Conservation (phyloP, 202 grass and related monocot genomes). For the Carex arenaria region DNA sequence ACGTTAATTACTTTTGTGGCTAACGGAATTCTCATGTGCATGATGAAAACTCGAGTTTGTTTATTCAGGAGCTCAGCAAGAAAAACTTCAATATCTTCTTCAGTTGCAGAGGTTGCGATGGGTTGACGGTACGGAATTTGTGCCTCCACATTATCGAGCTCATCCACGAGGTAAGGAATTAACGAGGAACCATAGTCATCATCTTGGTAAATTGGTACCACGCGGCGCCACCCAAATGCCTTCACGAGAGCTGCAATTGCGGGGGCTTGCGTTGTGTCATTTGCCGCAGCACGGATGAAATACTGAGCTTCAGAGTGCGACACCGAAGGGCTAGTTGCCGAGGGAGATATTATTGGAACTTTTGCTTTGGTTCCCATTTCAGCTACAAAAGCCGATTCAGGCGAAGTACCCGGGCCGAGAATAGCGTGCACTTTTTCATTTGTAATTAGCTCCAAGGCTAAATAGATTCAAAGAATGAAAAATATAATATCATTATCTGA, state of each 20-base stretch:
- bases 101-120: background rate
- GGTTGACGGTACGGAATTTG: conserved; percentile 58
- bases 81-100: conserved; percentile 25
- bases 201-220: conserved; percentile 71
- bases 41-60: conserved; percentile 68
- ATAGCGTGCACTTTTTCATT: conserved; percentile 48
- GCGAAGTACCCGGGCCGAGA: conserved; percentile 58
- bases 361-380: conserved; percentile 46
- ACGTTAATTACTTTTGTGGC: conserved; percentile 32
- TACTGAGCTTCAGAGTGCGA: conserved; percentile 24
- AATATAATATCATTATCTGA: no score
- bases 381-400: conserved; percentile 56
- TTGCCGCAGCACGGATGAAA: conserved; percentile 54
- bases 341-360: conserved; percentile 65
- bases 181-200: conserved; percentile 73
- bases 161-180: conserved; percentile 64
- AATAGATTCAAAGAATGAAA: background rate
- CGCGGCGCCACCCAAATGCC: conserved; percentile 57
- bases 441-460: conserved; percentile 67
- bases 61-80: conserved; percentile 41
- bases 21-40: conserved; percentile 46
- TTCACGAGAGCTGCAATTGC: conserved; percentile 50
- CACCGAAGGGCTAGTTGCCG: conserved; percentile 72
- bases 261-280: conserved; percentile 42
- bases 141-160: conserved; percentile 21